phyloP scores from a whole-genome alignment of 1,284 basidiomycete genomes.

The Xerocomus minutiporus region DNA sequence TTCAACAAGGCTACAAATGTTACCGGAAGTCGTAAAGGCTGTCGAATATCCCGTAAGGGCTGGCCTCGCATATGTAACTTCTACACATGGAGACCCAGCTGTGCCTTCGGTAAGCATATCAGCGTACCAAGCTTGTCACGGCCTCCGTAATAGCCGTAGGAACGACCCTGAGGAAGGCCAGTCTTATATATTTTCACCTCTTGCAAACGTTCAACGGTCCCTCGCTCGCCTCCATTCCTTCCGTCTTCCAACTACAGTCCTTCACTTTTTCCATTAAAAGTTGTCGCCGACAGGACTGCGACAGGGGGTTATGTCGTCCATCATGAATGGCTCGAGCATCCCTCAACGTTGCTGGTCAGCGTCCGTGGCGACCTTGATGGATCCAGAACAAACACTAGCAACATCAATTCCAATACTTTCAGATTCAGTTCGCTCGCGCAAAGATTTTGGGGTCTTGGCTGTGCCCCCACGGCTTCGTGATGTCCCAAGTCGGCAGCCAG shows the following conservation, averaged over 20 bases:
- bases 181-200: slow-evolving; percentile 11
- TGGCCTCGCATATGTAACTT: neutral
- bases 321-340: slow-evolving; percentile 15
- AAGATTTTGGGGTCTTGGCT: slow-evolving; percentile 59
- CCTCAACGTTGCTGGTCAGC: slow-evolving; percentile 13
- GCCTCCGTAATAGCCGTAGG: slow-evolving; percentile 10
- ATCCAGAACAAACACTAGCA: slow-evolving; percentile 4
- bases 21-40: neutral
- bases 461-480: slow-evolving; percentile 59
- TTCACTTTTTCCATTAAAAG: slow-evolving; percentile 5
- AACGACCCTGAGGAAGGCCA: slow-evolving; percentile 12
- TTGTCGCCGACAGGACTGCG: neutral
- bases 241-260: slow-evolving; percentile 15
- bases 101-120: slow-evolving; percentile 2
- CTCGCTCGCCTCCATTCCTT: slow-evolving; percentile 5
- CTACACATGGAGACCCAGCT: neutral
- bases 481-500: slow-evolving; percentile 50
- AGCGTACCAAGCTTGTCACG: neutral
- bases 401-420: neutral
- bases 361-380: slow-evolving; percentile 13
- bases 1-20: neutral
- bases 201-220: neutral
- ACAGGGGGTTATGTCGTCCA: neutral
- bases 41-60: neutral
- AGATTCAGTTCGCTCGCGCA: slow-evolving; percentile 3